Percentiles rank a stretch among this genome's conserved stretches.
These are phyloP conservation scores for Sugiyamaella castrensis DNA, from an alignment of 1,139 yeast species.

Conservation along the genomic window DNA sequence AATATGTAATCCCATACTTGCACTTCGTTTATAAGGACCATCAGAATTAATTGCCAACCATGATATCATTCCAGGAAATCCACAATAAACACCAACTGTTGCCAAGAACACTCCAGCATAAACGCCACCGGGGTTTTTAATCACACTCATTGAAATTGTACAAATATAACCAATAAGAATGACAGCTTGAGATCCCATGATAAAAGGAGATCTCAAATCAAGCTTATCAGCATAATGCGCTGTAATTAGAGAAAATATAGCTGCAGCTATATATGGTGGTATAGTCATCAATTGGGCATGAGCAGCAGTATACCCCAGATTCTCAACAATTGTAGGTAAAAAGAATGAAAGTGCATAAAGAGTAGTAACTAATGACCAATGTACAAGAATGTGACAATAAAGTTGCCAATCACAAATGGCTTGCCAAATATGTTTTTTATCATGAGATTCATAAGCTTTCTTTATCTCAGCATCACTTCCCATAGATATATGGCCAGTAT, in stretches of 20 bases:
- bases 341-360: slow-evolving; percentile 30
- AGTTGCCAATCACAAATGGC: slow-evolving; percentile 39
- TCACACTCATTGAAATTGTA: slow-evolving; percentile 16
- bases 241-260: slow-evolving; percentile 33
- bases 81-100: slow-evolving; percentile 39
- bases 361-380: slow-evolving; percentile 43
- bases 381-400: slow-evolving; percentile 40
- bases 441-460: slow-evolving; percentile 10
- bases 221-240: slow-evolving; percentile 37
- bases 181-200: slow-evolving; percentile 32
- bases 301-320: slow-evolving; percentile 33
- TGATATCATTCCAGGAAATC: slow-evolving; percentile 40
- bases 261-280: slow-evolving; percentile 40
- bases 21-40: slow-evolving; percentile 40
- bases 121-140: slow-evolving; percentile 15
- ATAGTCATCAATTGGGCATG: slow-evolving; percentile 33
- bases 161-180: slow-evolving; percentile 37
- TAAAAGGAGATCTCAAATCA: slow-evolving; percentile 39
- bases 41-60: slow-evolving; percentile 43
- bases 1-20: slow-evolving; percentile 43
- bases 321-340: slow-evolving; percentile 36
- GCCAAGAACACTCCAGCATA: slow-evolving; percentile 41
- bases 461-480: no score
- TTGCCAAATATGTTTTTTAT: slow-evolving; percentile 29
- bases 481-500: slow-evolving; percentile 5